Base-by-base conservation (phyloP, 2,329 filamentous ascomycete genomes). In the Alternaria viburni region DNA sequence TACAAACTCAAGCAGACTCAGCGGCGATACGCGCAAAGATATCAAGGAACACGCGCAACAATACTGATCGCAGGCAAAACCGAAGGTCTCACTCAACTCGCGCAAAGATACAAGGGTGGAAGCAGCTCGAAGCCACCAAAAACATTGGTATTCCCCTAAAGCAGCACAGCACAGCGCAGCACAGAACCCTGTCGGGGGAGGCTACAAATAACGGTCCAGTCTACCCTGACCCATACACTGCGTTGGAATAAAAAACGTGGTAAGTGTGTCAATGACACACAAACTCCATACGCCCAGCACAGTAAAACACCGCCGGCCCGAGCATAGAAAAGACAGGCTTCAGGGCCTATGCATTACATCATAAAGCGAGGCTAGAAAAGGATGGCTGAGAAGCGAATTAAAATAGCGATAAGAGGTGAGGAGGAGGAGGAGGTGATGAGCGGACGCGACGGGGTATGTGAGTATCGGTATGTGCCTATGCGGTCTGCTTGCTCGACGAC, bases 281-380 rank as follows among this genome's bases (percentile, higher is more conserved):
- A 28, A 21, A 68, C 66, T 59, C 69, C 67, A 55, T 58, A 66
- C 69, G 61, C 67, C 69, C 36, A 54, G 60, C 59, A 41, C 54
- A 62, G n/a, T 9, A 36, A 44, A 64, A 70, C 62, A 66, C 64
- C 64, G 36, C 62, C 50, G 25, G 51, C 57, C 55, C 61, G 51
- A 57, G 59, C 59, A 52, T 63, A 59, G 0, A 17, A 41, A 11
- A 41, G 59, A 50, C 62, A 62, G 61, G 67, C 59, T 57, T 67
- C 57, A 57, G 55, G 57, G 66, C 65, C 57, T 64, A 71, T 71
- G 66, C 70, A 70, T 66, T 52, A 67, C 64, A 67, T 64, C 60
- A 59, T 69, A 52, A 70, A 41, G 36, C 36, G 36, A 41, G 36
- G 36, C 32, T 36, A 41, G n/a, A 17, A 41, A 45, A 51, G 57